Evolutionary conservation across 2,329 filamentous ascomycete species (phyloP).

Genomic region (Stachybotrys elegans): DNA sequence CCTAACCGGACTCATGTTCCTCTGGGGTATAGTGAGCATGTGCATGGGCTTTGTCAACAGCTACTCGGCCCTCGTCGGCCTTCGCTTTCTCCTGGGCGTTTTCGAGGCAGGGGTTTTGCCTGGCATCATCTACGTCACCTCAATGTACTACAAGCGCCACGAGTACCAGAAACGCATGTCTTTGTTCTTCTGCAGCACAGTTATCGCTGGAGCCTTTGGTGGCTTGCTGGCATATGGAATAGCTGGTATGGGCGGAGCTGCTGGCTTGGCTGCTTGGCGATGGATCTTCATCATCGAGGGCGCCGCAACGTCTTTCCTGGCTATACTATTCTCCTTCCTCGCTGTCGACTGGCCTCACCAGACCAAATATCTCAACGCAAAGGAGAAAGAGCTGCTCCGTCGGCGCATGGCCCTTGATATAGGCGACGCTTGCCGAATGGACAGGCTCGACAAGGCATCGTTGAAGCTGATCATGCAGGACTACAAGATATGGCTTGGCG

Average conservation of each 20-base stretch:
- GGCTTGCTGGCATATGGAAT: constrained; percentile 45
- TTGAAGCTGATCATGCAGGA: constrained; percentile 40
- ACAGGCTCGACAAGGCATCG: constrained; percentile 44
- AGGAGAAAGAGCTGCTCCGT: constrained; percentile 37
- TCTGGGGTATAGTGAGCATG: constrained; percentile 33
- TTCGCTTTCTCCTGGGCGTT: constrained; percentile 33
- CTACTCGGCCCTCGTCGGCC: constrained; percentile 24
- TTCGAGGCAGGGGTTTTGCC: constrained; percentile 32
- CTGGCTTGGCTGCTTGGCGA: constrained; percentile 40
- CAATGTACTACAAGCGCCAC: constrained; percentile 43
- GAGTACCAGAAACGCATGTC: constrained; percentile 43
- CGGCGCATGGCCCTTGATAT: constrained; percentile 34
- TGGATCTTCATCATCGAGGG: constrained; percentile 34
- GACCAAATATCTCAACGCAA: constrained; percentile 37
- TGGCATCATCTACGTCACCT: constrained; percentile 38
- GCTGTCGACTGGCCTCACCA: constrained; percentile 20
- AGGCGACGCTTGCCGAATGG: constrained; percentile 42
- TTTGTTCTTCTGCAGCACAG: constrained; percentile 36
- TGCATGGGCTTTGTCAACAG: constrained; percentile 31
- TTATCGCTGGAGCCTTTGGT: constrained; percentile 36
- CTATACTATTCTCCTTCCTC: constrained; percentile 16
- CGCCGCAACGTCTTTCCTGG: constrained; percentile 14
- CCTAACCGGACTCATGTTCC: constrained; percentile 31
- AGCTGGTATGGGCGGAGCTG: constrained; percentile 35
- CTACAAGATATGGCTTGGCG: constrained; percentile 39